A percentile compares a stretch with the other conserved stretches of the same genome.
Evolutionary conservation across 2,329 filamentous ascomycete species (phyloP).

Genomic region (Claviceps sp.): DNA sequence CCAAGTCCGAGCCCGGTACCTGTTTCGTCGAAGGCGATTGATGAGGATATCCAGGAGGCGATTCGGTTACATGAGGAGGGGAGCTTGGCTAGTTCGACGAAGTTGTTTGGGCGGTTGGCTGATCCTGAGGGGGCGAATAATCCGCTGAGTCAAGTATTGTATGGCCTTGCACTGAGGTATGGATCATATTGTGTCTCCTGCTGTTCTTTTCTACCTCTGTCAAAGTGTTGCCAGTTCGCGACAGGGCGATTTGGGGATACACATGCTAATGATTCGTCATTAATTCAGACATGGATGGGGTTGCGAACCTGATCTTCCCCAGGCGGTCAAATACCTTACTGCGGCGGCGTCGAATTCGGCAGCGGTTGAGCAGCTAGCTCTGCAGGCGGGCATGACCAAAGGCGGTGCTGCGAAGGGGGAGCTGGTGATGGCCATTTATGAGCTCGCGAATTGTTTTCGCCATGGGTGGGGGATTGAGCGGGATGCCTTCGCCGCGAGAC

Average conservation of each 20-base stretch:
- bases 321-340: slow-evolving; percentile 73
- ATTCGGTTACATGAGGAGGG: slow-evolving; percentile 84
- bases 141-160: slow-evolving; percentile 87
- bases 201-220: slow-evolving; percentile 7
- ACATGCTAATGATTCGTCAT: background rate
- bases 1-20: slow-evolving; percentile 5
- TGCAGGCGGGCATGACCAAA: slow-evolving; percentile 79
- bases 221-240: background rate
- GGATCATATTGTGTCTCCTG: slow-evolving; percentile 17
- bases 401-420: slow-evolving; percentile 93
- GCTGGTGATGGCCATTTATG: slow-evolving; percentile 89
- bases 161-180: slow-evolving; percentile 78
- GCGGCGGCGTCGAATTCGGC: slow-evolving; percentile 85
- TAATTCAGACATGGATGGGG: slow-evolving; percentile 77
- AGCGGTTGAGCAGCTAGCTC: slow-evolving; percentile 69
- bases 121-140: slow-evolving; percentile 79
- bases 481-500: slow-evolving; percentile 72
- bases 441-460: slow-evolving; percentile 84
- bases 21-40: slow-evolving; percentile 39
- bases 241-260: background rate
- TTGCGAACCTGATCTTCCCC: slow-evolving; percentile 54
- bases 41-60: slow-evolving; percentile 80
- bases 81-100: slow-evolving; percentile 65
- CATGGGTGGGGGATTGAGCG: slow-evolving; percentile 86
- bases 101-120: slow-evolving; percentile 71